Evolutionary conservation across 352 stramenopile genomes (phyloP), one percentile per base, ranked within the genome.

Genomic region (Vaucheria bursata): DNA sequence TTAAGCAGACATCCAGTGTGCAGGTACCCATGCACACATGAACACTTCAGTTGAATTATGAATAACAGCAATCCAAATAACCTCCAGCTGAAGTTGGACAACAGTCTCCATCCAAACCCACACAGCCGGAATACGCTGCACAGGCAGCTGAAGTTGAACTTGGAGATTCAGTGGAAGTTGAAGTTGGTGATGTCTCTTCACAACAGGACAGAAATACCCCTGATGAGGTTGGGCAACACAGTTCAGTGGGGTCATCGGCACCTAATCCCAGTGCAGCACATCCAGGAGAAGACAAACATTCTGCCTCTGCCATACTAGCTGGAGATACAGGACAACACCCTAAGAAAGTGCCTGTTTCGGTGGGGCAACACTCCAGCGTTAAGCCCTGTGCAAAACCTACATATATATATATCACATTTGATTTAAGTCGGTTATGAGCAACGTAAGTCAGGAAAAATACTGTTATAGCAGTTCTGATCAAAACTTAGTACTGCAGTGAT

Each of bases 71-170:
- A 12, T 12, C 65, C 3, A 72, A 35, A 35, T 72, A 72, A 2
- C 29, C 29, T 36, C 65, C 65, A 12, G 12, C 65, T 2, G 65
- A 29, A 6, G 65, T 72, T 6, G 65, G 65, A 40, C 65, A 72
- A 35, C 65, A 72, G 38, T 38, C 69, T 0, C 69, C 75, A 36
- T 72, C 70, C 5, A 81, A 52, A 35, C 12, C 53, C 29, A 37
- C 34, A 52, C 75, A 81, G 5, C 52, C 68, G 25, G 69, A 35
- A 36, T 78, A 40, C 12, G 31, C 53, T 4, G 37, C 31, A 39
- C 75, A 80, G 29, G 8, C 1, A 1, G 65, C 31, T 29, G 18
- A 2, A 2, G 12, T n/a, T 7, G 34, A 31, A 50, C 12, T 12
- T 50, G 39, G 39, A 50, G 5, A 5, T 40, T 39, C 6, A 7